Evolutionary conservation across 2,329 filamentous ascomycete species (phyloP), one percentile per base, ranked within the genome.

Genomic region (Fusarium phyllophilum): DNA sequence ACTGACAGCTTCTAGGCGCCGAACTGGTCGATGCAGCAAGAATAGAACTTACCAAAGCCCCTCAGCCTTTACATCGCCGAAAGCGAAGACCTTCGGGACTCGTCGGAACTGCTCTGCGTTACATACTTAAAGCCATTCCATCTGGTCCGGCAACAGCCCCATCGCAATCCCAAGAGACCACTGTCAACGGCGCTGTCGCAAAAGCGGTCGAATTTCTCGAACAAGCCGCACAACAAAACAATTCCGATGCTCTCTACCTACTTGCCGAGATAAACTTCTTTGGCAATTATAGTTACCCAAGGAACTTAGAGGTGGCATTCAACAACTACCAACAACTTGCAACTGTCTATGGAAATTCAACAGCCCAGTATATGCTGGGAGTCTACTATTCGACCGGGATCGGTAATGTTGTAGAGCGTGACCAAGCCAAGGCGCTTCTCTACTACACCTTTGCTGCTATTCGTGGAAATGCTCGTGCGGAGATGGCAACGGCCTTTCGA

Each of bases 181-280:
- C 74, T 8, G 68, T 85, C 26, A 84, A 80, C 52, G 84, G 86
- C 0, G 84, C 85, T 38, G 82, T 90, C 10, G 78, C 85, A 31
- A 85, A 87, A 36, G 88, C 88, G 10, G 86, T 89, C 31, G 82
- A 83, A 61, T 82, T 89, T 29, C 85, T 91, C 26, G 84, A 89
- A 69, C 82, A 86, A 64, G 86, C 89, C 2, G 86, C 87, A 20
- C 81, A 82, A 22, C 83, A 86, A 70, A 89, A 89, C 73, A 90
- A 94, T 79, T 89, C 94, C 5, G 95, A 99, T 81, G 96, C 96
- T 10, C 89, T 98, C 51, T 97, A 93, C 79, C 86, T 97, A 22
- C 88, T 99, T 31, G 96, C 94, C 24, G 94, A 99, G 81, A 92
- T 99, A 88, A 97, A 97, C 85, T 98, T 98, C 83, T 95, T 96